Conservation (phyloP, 129 eudicot species). For the Tagetes erecta region DNA sequence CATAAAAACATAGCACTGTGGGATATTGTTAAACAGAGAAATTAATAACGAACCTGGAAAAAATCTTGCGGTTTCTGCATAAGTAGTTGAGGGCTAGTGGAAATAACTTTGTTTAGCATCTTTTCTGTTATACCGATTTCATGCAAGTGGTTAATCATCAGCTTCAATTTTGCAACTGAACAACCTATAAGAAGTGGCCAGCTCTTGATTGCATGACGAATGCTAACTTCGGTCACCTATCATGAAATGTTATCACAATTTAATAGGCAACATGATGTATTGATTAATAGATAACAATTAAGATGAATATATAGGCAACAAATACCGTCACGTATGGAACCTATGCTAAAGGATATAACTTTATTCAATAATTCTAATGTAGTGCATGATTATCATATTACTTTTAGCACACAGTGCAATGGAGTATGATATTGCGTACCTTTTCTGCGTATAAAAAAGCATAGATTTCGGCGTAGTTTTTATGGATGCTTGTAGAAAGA, state of each 20-base stretch:
- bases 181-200: conserved; percentile 79
- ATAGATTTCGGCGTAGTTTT: conserved; percentile 49
- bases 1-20: neutral
- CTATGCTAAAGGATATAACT: neutral
- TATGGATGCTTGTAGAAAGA: conserved; percentile 70
- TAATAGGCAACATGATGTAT: conserved; percentile 3
- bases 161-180: conserved; percentile 54
- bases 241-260: conserved; percentile 23
- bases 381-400: neutral
- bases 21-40: neutral
- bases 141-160: conserved; percentile 55
- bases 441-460: conserved; percentile 49
- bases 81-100: conserved; percentile 78
- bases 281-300: neutral
- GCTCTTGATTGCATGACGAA: conserved; percentile 51
- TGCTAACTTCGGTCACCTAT: conserved; percentile 57
- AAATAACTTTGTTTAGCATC: conserved; percentile 53
- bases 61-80: conserved; percentile 65
- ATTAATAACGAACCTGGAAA: conserved; percentile 52
- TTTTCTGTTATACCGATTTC: conserved; percentile 55
- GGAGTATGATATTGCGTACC: conserved; percentile 41
- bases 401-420: conserved; percentile 11
- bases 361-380: conserved; percentile 7
- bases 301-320: neutral
- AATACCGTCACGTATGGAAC: neutral